phyloP scores from a whole-genome alignment of 768 basidiomycete genomes.

The Brasilioporus rufonigricans region DNA sequence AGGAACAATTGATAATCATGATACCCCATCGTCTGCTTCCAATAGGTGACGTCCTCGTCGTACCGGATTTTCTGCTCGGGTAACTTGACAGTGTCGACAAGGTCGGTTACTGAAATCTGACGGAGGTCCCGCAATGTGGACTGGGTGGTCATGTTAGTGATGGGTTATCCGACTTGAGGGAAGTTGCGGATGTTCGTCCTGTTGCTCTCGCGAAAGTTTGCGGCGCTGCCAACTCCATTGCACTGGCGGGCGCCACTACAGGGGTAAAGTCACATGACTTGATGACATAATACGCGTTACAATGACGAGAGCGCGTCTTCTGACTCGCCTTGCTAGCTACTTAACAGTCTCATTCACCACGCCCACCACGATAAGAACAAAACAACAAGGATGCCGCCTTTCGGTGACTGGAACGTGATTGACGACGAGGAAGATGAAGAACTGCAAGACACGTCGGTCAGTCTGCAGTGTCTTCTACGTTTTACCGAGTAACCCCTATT shows the following conservation, averaged over 20 bases:
- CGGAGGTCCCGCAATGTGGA: slow-evolving; percentile 29
- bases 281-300: slow-evolving; percentile 28
- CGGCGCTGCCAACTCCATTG: too few species aligned
- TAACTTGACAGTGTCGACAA: slow-evolving; percentile 11
- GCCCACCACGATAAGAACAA: not conserved
- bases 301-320: not conserved
- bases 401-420: slow-evolving; percentile 77
- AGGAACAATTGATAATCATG: slow-evolving; percentile 74
- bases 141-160: slow-evolving; percentile 12
- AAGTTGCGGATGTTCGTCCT: not conserved
- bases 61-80: slow-evolving; percentile 61
- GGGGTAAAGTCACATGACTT: slow-evolving; percentile 15
- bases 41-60: slow-evolving; percentile 72
- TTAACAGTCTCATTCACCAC: not conserved
- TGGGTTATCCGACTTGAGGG: not conserved
- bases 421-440: slow-evolving; percentile 86
- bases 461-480: slow-evolving; percentile 15
- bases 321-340: slow-evolving; percentile 1
- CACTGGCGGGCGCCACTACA: too few species aligned
- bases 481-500: slow-evolving; percentile 15
- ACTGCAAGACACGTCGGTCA: slow-evolving; percentile 65
- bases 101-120: slow-evolving; percentile 26
- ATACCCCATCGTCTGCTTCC: slow-evolving; percentile 72
- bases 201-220: too few species aligned
- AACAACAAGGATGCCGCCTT: slow-evolving; percentile 51